A percentile compares a stretch with the other conserved stretches of the same genome.
Conservation (phyloP, 768 basidiomycete genomes). For the Russula dissimulans region DNA sequence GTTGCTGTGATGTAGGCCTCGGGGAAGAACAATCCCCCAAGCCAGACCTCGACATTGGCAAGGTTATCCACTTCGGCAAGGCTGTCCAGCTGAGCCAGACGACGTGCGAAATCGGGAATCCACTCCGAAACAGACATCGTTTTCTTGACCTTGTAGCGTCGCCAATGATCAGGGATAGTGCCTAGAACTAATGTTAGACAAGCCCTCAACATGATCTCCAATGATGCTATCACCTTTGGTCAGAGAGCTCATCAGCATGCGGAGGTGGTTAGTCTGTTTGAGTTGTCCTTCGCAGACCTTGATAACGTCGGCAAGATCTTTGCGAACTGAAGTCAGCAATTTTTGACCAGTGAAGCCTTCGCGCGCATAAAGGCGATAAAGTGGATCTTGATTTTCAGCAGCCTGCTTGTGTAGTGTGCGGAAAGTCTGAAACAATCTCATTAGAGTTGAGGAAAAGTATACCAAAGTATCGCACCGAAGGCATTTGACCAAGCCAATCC, state of each 20-base stretch:
- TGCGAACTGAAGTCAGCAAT: slow-evolving; percentile 69
- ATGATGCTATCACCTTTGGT: slow-evolving; percentile 60
- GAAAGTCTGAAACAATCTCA: slow-evolving; percentile 40
- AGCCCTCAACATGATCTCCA: slow-evolving; percentile 10
- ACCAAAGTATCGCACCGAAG: slow-evolving; percentile 42
- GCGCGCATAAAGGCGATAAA: slow-evolving; percentile 81
- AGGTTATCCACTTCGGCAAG: slow-evolving; percentile 58
- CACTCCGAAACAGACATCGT: slow-evolving; percentile 76
- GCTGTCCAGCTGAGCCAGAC: slow-evolving; percentile 73
- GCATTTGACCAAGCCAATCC: slow-evolving; percentile 75
- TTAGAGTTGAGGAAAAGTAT: slow-evolving; percentile 12
- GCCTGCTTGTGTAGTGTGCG: slow-evolving; percentile 54
- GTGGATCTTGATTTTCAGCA: slow-evolving; percentile 68
- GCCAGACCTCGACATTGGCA: slow-evolving; percentile 73
- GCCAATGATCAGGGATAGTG: slow-evolving; percentile 83
- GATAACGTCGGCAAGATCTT: slow-evolving; percentile 73
- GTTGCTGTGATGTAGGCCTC: slow-evolving; percentile 95
- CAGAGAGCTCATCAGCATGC: slow-evolving; percentile 81
- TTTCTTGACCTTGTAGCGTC: slow-evolving; percentile 78
- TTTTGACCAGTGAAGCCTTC: slow-evolving; percentile 76
- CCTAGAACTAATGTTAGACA: slow-evolving; percentile 36
- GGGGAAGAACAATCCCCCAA: slow-evolving; percentile 93
- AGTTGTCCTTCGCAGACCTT: slow-evolving; percentile 78
- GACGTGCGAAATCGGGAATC: slow-evolving; percentile 72
- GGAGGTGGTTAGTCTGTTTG: slow-evolving; percentile 94